Conservation (phyloP, 306 rosid genomes). For the Sindora glabra region DNA sequence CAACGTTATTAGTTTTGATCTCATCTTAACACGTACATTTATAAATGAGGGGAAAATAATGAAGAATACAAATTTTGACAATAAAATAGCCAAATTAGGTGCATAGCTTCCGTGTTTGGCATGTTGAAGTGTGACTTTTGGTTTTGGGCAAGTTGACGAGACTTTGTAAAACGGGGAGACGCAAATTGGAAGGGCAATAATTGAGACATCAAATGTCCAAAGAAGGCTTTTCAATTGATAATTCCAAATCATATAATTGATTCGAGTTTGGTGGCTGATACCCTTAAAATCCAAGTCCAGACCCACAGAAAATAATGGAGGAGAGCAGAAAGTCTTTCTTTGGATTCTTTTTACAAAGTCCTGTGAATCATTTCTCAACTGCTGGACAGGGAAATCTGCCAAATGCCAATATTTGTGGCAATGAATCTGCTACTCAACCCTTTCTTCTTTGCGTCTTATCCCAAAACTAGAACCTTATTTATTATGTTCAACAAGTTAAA, state of each 20-base stretch:
- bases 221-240: slow-evolving; percentile 29
- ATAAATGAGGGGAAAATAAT: too few relatives aligned
- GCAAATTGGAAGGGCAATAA: slow-evolving; percentile 8
- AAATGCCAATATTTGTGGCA: too few relatives aligned
- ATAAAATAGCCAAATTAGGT: too few relatives aligned
- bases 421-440: slow-evolving; percentile 3
- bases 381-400: slow-evolving; percentile 2
- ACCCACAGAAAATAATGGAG: too few relatives aligned
- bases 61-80: too few relatives aligned
- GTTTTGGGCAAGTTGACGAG: slow-evolving; percentile 17
- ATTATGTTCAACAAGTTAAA: background rate
- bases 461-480: background rate
- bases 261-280: background rate
- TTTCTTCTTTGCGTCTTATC: slow-evolving; percentile 3
- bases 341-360: too few relatives aligned
- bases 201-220: slow-evolving; percentile 39
- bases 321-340: too few relatives aligned
- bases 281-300: slow-evolving; percentile 21
- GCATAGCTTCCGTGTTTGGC: background rate
- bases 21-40: too few relatives aligned
- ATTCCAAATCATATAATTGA: background rate
- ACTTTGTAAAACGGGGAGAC: background rate
- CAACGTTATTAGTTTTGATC: too few relatives aligned
- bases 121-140: slow-evolving; percentile 1
- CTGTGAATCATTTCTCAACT: background rate